Base-by-base conservation (phyloP, 345 rosid species). In the Salix caprea region DNA sequence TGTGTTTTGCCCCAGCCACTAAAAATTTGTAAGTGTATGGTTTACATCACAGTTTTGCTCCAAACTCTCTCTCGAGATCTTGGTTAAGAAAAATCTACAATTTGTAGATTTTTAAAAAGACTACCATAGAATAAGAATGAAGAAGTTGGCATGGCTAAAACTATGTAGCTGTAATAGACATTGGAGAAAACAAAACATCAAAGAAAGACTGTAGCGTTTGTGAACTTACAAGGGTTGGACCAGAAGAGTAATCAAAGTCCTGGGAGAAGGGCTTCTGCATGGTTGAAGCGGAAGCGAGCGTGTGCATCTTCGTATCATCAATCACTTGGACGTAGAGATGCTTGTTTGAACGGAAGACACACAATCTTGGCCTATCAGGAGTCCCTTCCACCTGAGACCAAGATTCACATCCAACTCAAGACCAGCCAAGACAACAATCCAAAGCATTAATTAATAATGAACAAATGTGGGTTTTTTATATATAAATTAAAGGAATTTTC, bases 221-320 rank as follows among this genome's bases (percentile, higher is more conserved):
- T 24, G n/a, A 68, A 86, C 97, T 89, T 87, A 94, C 97, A 84
- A 93, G 67, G 40, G 96, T 91, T 2, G 99, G 97, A 70, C 96
- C 91, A 73, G 91, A 77, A 12, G 85, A 87, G 82, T 77, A 90
- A 80, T 91, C 76, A 3, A 92, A 82, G 73, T 87, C 92, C 80
- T 91, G 89, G 2, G 88, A 85, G 79, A 93, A 71, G 16, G 90
- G 85, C 76, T 90, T 91, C 88, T 91, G 94, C 88, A 84, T 87
- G 6, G 99, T 93, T 46, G 98, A 93, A 34, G 92, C 97, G 0
- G 98, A 86, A 76, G 97, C 97, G 74, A 96, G 91, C 0, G 99
- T 96, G 83, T 93, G 99, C 98, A 93, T 96, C 91, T 93, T 93
- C 4, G 92, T 84, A 83, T 96, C 99, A 85, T 96, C 99, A 74